Evolutionary conservation across 1,284 basidiomycete species (phyloP).

Genomic region (Ustilago vetiveriae): DNA sequence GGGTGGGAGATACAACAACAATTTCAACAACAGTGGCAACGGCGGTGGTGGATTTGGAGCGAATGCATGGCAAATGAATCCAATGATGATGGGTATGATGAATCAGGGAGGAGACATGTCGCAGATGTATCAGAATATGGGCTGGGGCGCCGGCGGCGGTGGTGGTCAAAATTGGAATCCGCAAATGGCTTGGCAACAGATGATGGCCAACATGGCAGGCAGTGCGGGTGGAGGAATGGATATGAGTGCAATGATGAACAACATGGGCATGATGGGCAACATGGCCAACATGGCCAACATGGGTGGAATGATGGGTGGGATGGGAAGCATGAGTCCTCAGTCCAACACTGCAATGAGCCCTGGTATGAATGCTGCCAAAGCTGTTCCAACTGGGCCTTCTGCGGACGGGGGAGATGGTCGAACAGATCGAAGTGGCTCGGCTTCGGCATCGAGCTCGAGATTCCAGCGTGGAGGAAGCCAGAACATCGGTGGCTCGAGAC

Average conservation of each 20-base stretch:
- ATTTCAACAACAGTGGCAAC: neutral
- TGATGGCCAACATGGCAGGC: slow-evolving; percentile 52
- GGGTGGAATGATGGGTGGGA: slow-evolving; percentile 53
- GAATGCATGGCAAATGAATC: slow-evolving; percentile 66
- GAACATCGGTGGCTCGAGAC: neutral
- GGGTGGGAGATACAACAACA: slow-evolving; percentile 8
- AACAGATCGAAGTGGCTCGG: slow-evolving; percentile 3
- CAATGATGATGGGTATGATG: slow-evolving; percentile 70
- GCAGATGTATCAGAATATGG: slow-evolving; percentile 72
- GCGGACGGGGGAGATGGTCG: slow-evolving; percentile 9
- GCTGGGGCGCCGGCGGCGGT: too few relatives aligned
- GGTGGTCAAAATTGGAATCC: slow-evolving; percentile 62
- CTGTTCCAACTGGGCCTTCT: slow-evolving; percentile 18
- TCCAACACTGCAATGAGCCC: slow-evolving; percentile 45
- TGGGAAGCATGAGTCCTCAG: slow-evolving; percentile 44
- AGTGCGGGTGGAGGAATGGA: slow-evolving; percentile 66
- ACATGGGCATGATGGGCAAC: slow-evolving; percentile 70
- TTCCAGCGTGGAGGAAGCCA: slow-evolving; percentile 23
- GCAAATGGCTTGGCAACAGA: slow-evolving; percentile 65
- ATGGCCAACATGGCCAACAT: slow-evolving; percentile 57
- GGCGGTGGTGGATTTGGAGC: slow-evolving; percentile 75
- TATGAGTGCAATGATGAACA: slow-evolving; percentile 69
- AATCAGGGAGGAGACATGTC: slow-evolving; percentile 69
- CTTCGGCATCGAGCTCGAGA: neutral
- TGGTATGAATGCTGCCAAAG: slow-evolving; percentile 23